These are phyloP conservation scores for Bolboschoenus planiculmis DNA, from an alignment of 176 grass and related monocot genomes.

Conservation along the genomic window DNA sequence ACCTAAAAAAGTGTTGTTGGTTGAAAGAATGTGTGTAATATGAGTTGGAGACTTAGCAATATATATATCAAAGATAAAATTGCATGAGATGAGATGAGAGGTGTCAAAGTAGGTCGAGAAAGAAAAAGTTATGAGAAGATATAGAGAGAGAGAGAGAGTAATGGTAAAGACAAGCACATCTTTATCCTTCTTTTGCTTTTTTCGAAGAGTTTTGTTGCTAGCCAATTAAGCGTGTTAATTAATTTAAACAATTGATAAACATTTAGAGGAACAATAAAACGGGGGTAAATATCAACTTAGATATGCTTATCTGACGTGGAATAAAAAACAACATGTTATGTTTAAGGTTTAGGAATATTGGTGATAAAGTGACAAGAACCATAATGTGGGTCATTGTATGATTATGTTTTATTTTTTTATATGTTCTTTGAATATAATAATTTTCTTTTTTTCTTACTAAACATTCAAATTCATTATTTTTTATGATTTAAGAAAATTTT, in stretches of 20 bases:
- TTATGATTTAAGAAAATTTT: no score
- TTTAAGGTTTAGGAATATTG: no score
- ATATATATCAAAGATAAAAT: not conserved
- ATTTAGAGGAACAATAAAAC: constrained; percentile 12
- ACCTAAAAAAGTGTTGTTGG: no score
- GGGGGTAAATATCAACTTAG: constrained; percentile 12
- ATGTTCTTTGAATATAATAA: no score
- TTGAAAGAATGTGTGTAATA: not conserved
- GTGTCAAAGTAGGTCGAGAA: not conserved
- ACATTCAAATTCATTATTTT: no score
- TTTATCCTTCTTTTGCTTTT: constrained; percentile 62
- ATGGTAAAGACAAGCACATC: constrained; percentile 49
- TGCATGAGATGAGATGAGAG: not conserved
- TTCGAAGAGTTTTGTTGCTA: constrained; percentile 1
- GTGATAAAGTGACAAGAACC: no score
- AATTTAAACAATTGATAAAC: not conserved
- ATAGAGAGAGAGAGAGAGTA: constrained; percentile 21
- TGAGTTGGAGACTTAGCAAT: not conserved
- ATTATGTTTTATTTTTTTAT: no score
- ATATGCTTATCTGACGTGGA: constrained; percentile 12
- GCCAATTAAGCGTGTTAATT: constrained; percentile 3
- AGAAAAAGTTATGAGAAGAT: constrained; percentile 16
- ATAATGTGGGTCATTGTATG: no score
- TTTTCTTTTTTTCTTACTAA: no score
- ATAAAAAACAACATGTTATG: not conserved